A percentile compares a stretch with the other conserved stretches of the same genome.
Conservation (phyloP, 148 eudicot species). For the Arctostaphylos glauca region DNA sequence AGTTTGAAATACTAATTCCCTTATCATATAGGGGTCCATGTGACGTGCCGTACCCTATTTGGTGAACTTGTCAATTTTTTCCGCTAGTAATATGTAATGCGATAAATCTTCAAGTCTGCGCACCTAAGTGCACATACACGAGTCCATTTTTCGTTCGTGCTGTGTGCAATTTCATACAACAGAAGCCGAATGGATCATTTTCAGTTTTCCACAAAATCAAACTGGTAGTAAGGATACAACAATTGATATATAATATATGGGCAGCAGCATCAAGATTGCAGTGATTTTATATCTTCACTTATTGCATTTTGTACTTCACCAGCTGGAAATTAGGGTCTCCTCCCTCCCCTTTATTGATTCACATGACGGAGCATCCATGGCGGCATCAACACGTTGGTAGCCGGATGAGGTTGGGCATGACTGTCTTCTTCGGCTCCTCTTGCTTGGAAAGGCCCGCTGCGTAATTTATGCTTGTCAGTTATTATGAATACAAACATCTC, state of each 20-base stretch:
- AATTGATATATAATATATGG: neutral
- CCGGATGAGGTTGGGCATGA: slow-evolving; percentile 20
- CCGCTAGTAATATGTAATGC: neutral
- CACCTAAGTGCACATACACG: neutral
- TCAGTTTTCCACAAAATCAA: neutral
- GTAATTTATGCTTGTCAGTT: neutral
- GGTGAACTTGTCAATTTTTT: neutral
- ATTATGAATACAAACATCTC: neutral
- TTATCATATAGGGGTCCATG: neutral
- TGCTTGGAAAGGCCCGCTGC: slow-evolving; percentile 36
- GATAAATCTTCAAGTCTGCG: neutral
- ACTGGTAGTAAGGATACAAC: neutral
- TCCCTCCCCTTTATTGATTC: slow-evolving; percentile 17
- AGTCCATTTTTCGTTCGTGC: too few relatives aligned
- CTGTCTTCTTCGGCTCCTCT: slow-evolving; percentile 17
- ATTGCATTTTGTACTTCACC: neutral
- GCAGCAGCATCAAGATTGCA: neutral
- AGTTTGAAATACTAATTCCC: too few relatives aligned
- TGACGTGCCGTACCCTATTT: neutral
- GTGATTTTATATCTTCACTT: neutral
- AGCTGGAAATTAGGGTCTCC: neutral
- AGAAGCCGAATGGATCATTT: neutral
- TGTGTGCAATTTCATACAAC: neutral
- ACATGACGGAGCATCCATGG: slow-evolving; percentile 59
- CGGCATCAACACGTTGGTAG: slow-evolving; percentile 35